Conservation (phyloP, 2,329 filamentous ascomycete genomes). For the Xylaria sp. region DNA sequence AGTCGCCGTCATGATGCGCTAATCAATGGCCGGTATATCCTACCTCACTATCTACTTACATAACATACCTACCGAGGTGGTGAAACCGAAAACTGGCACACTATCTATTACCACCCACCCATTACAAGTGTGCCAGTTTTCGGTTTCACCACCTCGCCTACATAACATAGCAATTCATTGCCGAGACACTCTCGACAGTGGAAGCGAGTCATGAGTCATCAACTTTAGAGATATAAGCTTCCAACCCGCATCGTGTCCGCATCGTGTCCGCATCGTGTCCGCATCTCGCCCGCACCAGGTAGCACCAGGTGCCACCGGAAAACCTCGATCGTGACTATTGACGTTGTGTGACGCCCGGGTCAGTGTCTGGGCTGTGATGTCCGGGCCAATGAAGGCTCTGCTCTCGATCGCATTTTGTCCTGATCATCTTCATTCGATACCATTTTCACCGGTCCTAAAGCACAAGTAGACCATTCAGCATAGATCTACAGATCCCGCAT, state of each 20-base stretch:
- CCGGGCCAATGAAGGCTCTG: not conserved
- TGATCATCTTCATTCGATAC: not conserved
- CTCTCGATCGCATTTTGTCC: too few species aligned
- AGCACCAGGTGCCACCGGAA: not conserved
- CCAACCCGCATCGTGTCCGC: constrained; percentile 1
- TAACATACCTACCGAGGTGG: not conserved
- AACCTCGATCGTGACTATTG: not conserved
- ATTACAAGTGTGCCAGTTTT: too few species aligned
- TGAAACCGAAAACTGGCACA: too few species aligned
- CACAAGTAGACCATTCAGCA: not conserved
- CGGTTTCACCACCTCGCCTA: too few species aligned
- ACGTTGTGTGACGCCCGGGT: not conserved
- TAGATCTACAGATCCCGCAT: not conserved
- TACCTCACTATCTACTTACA: not conserved
- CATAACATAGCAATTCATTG: not conserved
- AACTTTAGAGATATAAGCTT: not conserved
- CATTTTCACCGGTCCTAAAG: not conserved
- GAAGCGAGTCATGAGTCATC: constrained; percentile 21
- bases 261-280: not conserved
- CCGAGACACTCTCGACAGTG: not conserved
- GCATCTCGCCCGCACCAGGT: not conserved
- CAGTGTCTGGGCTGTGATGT: not conserved
- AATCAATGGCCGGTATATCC: not conserved
- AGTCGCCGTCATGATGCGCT: constrained; percentile 12
- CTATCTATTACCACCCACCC: too few species aligned